A percentile compares a stretch with the other conserved stretches of the same genome.
phyloP scores from a whole-genome alignment of 148 eudicot genomes.

The Drosera capensis region DNA sequence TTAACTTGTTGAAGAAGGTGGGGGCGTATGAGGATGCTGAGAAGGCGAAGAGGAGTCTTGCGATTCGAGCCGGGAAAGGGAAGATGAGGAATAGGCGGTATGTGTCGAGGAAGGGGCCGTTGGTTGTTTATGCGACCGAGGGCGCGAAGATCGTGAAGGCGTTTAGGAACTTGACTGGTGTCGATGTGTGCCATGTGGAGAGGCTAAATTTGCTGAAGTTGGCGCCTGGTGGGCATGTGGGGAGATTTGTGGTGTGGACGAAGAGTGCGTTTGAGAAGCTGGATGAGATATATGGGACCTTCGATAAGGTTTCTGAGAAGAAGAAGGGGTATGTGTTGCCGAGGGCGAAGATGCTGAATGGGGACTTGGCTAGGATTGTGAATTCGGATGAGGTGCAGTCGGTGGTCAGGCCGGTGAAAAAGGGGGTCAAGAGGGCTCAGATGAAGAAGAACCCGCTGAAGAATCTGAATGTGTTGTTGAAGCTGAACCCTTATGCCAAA shows the following conservation, averaged over 20 bases:
- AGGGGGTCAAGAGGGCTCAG: constrained; percentile 51
- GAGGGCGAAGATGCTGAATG: constrained; percentile 65
- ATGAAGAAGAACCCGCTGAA: constrained; percentile 85
- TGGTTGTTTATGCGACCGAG: constrained; percentile 59
- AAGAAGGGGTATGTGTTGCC: constrained; percentile 59
- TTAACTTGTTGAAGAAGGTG: constrained; percentile 41
- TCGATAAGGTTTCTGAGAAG: constrained; percentile 56
- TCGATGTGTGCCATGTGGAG: constrained; percentile 58
- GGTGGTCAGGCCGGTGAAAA: constrained; percentile 69
- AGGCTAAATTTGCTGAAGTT: constrained; percentile 59
- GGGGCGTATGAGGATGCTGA: constrained; percentile 60
- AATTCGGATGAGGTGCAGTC: constrained; percentile 80
- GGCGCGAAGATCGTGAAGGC: constrained; percentile 66
- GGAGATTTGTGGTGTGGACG: constrained; percentile 70
- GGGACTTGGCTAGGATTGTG: constrained; percentile 61
- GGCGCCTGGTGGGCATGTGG: constrained; percentile 81
- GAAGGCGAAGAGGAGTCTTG: constrained; percentile 54
- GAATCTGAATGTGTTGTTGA: constrained; percentile 56
- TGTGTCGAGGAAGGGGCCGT: constrained; percentile 49
- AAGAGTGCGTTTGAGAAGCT: constrained; percentile 70
- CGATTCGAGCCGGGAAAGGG: constrained; percentile 66
- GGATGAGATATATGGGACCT: constrained; percentile 55
- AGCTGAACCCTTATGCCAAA: constrained; percentile 70
- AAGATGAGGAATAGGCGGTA: constrained; percentile 77
- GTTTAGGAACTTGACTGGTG: constrained; percentile 61